phyloP scores from a whole-genome alignment of 176 grass and related monocot species.

The Pharus latifolius region DNA sequence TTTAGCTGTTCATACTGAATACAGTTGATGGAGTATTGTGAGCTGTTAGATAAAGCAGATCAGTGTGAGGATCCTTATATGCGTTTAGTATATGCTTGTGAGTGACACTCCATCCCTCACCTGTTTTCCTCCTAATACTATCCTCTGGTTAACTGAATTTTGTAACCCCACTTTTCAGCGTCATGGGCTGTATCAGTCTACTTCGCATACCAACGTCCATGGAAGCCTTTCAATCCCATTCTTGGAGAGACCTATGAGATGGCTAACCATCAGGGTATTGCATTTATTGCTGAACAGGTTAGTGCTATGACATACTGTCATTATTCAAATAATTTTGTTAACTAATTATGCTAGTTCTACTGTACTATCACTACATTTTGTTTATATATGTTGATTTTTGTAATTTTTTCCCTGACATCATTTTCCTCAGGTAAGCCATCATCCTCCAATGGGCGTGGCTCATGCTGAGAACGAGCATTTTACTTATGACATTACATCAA shows the following conservation, averaged over 20 bases:
- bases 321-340: conserved; percentile 10
- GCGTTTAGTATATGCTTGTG: conserved; percentile 82
- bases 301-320: neutral
- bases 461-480: conserved; percentile 95
- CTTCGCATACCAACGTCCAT: conserved; percentile 64
- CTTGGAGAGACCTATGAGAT: conserved; percentile 95
- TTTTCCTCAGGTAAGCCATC: conserved; percentile 76
- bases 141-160: conserved; percentile 10
- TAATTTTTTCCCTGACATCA: neutral
- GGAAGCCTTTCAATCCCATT: conserved; percentile 99
- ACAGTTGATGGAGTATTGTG: conserved; percentile 90
- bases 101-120: conserved; percentile 27
- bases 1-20: neutral
- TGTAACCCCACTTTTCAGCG: conserved; percentile 48
- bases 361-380: neutral
- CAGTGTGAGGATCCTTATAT: conserved; percentile 91
- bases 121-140: neutral
- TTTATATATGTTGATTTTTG: neutral
- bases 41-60: conserved; percentile 94
- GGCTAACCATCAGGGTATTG: conserved; percentile 74
- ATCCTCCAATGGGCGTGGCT: conserved; percentile 89
- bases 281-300: conserved; percentile 91
- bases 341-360: neutral
- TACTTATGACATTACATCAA: conserved; percentile 91
- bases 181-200: conserved; percentile 90